phyloP scores from a whole-genome alignment of 192 early-diverging fungal species.

The Coemansia sp. region DNA sequence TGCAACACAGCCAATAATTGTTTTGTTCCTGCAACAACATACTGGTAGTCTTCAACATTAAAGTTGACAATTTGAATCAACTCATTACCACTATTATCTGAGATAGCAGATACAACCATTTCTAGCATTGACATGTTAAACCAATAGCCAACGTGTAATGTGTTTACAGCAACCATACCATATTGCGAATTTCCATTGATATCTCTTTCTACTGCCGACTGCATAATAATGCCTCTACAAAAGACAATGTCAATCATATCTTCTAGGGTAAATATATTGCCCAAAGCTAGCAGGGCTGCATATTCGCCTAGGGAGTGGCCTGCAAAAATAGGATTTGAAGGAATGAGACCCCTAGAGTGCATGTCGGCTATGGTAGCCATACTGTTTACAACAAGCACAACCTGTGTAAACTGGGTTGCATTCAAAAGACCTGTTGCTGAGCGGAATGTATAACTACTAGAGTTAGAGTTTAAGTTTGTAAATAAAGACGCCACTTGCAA shows the following conservation, averaged over 20 bases:
- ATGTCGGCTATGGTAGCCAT: conserved; percentile 88
- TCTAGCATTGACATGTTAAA: conserved; percentile 71
- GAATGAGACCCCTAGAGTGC: conserved; percentile 76
- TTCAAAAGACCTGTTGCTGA: conserved; percentile 77
- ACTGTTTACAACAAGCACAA: conserved; percentile 88
- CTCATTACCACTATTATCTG: conserved; percentile 64
- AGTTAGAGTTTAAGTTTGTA: conserved; percentile 70
- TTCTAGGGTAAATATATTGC: conserved; percentile 76
- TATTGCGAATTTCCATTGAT: conserved; percentile 77
- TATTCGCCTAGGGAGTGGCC: conserved; percentile 98
- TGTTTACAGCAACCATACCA: conserved; percentile 93
- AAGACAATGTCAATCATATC: too few species aligned
- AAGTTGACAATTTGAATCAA: conserved; percentile 98
- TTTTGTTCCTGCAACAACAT: conserved; percentile 86
- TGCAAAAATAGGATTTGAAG: conserved; percentile 66
- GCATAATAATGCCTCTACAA: too few species aligned
- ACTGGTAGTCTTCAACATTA: conserved; percentile 94
- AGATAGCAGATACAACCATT: conserved; percentile 67
- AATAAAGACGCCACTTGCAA: conserved; percentile 73
- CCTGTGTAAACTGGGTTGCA: conserved; percentile 94
- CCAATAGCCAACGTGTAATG: conserved; percentile 68
- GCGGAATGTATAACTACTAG: conserved; percentile 76
- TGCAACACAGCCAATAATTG: conserved; percentile 74
- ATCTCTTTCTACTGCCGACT: conserved; percentile 83
- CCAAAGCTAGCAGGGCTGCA: conserved; percentile 76